These are phyloP conservation scores for Euphorbia tirucalli DNA, from an alignment of 345 rosid genomes.

Conservation along the genomic window DNA sequence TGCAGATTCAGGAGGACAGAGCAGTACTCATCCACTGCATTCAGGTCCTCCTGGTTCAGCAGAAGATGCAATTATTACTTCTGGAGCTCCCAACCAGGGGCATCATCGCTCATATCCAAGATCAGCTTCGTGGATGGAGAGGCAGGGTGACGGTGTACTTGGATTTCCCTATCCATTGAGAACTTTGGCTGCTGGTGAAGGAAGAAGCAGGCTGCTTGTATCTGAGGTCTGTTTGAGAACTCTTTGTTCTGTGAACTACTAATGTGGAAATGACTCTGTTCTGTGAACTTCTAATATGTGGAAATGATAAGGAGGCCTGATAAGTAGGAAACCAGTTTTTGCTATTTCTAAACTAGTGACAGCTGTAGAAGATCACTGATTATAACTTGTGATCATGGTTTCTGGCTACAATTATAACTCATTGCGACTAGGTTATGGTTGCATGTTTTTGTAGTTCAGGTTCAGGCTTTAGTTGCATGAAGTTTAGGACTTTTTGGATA, in stretches of 20 bases:
- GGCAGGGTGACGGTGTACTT: slow-evolving; percentile 55
- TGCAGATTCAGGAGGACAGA: slow-evolving; percentile 48
- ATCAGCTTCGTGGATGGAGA: slow-evolving; percentile 48
- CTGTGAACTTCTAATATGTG: no score
- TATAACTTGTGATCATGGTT: neutral
- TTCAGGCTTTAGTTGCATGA: neutral
- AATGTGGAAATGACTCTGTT: no score
- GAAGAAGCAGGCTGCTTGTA: slow-evolving; percentile 60
- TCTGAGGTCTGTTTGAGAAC: slow-evolving; percentile 66
- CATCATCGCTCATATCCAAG: slow-evolving; percentile 54
- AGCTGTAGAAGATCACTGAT: neutral
- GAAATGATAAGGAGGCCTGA: no score
- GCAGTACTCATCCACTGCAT: slow-evolving; percentile 35
- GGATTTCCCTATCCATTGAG: slow-evolving; percentile 57
- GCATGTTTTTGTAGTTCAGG: neutral
- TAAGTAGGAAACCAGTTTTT: no score
- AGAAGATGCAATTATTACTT: slow-evolving; percentile 42
- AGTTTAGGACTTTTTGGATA: neutral
- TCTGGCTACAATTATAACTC: neutral
- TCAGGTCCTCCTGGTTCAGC: slow-evolving; percentile 40
- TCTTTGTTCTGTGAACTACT: slow-evolving; percentile 5
- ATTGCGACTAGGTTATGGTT: neutral
- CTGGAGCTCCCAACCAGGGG: slow-evolving; percentile 49
- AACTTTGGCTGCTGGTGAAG: slow-evolving; percentile 59
- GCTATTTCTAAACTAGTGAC: neutral